phyloP scores from a whole-genome alignment of 1,284 basidiomycete genomes.

The Chondrostereum purpureum region DNA sequence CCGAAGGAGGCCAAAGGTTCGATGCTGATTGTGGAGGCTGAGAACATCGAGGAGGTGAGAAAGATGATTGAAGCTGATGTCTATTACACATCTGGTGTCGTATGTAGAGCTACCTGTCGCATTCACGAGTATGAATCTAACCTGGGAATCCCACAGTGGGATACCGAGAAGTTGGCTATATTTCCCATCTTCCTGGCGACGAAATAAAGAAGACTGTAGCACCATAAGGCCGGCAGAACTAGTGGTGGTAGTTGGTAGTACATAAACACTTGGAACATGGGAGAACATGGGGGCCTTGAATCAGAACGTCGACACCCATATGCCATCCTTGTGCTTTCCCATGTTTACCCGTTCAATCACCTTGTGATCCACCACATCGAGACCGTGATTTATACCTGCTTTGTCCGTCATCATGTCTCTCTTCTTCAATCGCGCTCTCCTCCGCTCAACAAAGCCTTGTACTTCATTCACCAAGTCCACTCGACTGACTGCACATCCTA shows the following conservation, averaged over 20 bases:
- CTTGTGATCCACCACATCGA: background rate
- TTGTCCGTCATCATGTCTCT: conserved; percentile 7
- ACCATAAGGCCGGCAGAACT: too few relatives aligned
- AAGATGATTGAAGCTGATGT: conserved; percentile 44
- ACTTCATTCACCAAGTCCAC: too few relatives aligned
- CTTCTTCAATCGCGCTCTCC: conserved; percentile 4
- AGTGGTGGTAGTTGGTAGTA: too few relatives aligned
- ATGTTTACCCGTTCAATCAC: background rate
- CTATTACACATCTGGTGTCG: conserved; percentile 50
- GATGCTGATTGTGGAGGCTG: conserved; percentile 40
- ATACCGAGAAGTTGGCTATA: conserved; percentile 28
- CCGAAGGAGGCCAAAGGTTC: conserved; percentile 44
- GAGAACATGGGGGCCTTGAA: too few relatives aligned
- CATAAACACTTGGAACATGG: too few relatives aligned
- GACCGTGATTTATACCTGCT: too few relatives aligned
- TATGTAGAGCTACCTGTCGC: conserved; percentile 26
- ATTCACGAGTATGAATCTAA: background rate
- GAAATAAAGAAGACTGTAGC: too few relatives aligned
- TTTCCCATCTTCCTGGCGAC: conserved; percentile 12
- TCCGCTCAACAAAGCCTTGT: conserved; percentile 3
- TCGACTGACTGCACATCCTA: conserved; percentile 1
- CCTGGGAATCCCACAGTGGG: conserved; percentile 23
- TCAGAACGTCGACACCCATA: too few relatives aligned
- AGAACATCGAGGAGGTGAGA: conserved; percentile 40
- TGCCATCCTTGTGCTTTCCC: too few relatives aligned